Evolutionary conservation across 306 rosid genomes (phyloP), one percentile per base, ranked within the genome.

Genomic region (Cicer arietinum): DNA sequence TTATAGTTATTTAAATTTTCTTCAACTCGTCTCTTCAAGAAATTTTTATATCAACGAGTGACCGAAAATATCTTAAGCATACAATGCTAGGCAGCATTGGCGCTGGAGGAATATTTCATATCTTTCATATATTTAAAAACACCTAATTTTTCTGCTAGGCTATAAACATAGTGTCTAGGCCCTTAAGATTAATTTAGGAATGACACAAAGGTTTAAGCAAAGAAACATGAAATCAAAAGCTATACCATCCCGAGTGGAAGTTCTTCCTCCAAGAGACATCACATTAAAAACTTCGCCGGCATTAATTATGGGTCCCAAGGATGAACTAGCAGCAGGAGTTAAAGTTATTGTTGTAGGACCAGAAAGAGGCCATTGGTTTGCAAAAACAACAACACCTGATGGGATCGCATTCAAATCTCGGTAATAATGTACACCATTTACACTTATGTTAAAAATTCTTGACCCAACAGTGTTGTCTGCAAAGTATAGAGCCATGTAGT

Each of bases 401-500:
- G 86, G 69, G 10, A 87, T 83, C 42, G 84, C 92, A 47, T 81
- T 83, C 84, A 95, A 78, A 71, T 77, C 67, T 22, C 13, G 73
- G 87, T 86, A 89, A 83, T 92, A 95, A 25, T 70, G 66, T 18
- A 84, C 47, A 12, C 84, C 91, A 75, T 95, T 95, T 47, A 92
- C 75, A 53, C 83, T 83, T n/a, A 95, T 57, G 80, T 82, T 69
- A 8, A 95, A 75, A 50, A 73, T 80, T 80, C 95, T 90, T 20
- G 88, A 81, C 51, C 80, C 84, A 44, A 1, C 74, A 17, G 67
- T 61, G 65, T 82, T 71, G n/a, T 81, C 86, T 5, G 97, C 93
- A 61, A 95, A 95, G 90, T 95, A 92, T 25, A 95, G 83, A 25
- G 99, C 93, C 45, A 89, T 76, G 82, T 85, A 92, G 84, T 88